Conservation (phyloP, 2,329 filamentous ascomycete species). For the Leptosphaerulina australis region DNA sequence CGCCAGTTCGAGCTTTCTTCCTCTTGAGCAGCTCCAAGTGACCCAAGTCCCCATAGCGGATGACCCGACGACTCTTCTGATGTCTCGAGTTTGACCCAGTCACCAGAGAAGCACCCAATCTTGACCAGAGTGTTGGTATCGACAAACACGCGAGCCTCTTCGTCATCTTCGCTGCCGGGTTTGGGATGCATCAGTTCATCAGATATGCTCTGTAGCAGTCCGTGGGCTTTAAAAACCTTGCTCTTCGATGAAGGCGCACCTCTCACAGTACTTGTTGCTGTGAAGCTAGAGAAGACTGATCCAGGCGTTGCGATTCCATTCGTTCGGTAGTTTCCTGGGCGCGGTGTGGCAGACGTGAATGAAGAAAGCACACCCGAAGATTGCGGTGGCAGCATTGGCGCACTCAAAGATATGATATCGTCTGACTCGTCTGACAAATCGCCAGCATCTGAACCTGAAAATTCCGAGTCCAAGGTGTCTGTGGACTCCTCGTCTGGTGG, state of each 20-base stretch:
- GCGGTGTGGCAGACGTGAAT: conserved; percentile 79
- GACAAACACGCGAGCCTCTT: conserved; percentile 85
- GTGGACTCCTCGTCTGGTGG: conserved; percentile 51
- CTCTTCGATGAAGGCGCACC: conserved; percentile 70
- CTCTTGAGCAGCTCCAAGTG: conserved; percentile 67
- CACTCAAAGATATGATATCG: conserved; percentile 88
- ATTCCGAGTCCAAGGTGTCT: conserved; percentile 60
- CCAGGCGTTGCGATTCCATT: conserved; percentile 82
- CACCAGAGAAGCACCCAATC: conserved; percentile 94
- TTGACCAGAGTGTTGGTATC: conserved; percentile 84
- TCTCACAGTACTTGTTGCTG: conserved; percentile 78
- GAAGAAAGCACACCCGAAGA: conserved; percentile 80
- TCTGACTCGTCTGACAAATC: conserved; percentile 92
- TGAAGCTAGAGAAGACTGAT: conserved; percentile 88
- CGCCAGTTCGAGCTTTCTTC: conserved; percentile 75
- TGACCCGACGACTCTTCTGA: conserved; percentile 74
- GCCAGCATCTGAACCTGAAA: conserved; percentile 69
- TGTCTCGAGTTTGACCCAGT: conserved; percentile 88
- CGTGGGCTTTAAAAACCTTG: conserved; percentile 83
- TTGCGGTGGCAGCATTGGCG: conserved; percentile 77
- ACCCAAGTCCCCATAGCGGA: conserved; percentile 71
- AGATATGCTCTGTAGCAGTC: conserved; percentile 73
- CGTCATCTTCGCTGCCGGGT: conserved; percentile 82
- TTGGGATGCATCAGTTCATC: conserved; percentile 84
- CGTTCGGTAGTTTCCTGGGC: conserved; percentile 70